Evolutionary conservation across 2,329 filamentous ascomycete species (phyloP), one percentile per base, ranked within the genome.

Genomic region (Ophiosphaerella korrae): DNA sequence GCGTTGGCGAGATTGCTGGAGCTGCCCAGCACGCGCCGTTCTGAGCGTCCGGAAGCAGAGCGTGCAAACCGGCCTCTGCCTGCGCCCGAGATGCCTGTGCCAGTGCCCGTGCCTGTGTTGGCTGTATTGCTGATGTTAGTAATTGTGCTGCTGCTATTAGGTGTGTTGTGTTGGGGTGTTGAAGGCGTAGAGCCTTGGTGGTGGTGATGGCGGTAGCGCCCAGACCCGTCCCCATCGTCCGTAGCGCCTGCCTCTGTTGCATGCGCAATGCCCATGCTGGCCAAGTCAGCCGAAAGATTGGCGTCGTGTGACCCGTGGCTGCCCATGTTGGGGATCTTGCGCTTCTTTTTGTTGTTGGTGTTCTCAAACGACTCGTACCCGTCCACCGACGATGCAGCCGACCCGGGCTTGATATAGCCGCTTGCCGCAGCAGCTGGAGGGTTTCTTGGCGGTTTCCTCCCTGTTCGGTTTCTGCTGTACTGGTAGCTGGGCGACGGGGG

Each of bases 271-370:
- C 83, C 84, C 80, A 88, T 82, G 62, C 79, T 84, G 35, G 85
- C 82, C 72, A 88, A 79, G 59, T 88, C 86, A 24, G 83, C 80
- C 13, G 84, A 85, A 44, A 89, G 74, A 49, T 78, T 77, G 33
- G 64, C 59, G 57, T 85, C 80, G 66, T 85, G 83, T 55, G 80
- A 75, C 47, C 77, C 83, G 12, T 86, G 80, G 64, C 90, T 89
- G 14, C 90, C 89, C 8, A 90, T 91, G 0, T 92, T 92, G 0
- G 94, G 94, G 33, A 99, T 97, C 77, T 99, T 99, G 62, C 94
- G 85, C 75, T 99, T 97, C 80, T 97, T 99, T 77, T 99, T 99
- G 72, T 99, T 99, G 74, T 96, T 97, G 32, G 91, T 96, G 67
- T 97, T 97, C 74, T 99, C 94, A 66, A 97, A 96, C 6, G 91